phyloP scores from a whole-genome alignment of 2,329 filamentous ascomycete genomes.

The Alternaria metachromatica region DNA sequence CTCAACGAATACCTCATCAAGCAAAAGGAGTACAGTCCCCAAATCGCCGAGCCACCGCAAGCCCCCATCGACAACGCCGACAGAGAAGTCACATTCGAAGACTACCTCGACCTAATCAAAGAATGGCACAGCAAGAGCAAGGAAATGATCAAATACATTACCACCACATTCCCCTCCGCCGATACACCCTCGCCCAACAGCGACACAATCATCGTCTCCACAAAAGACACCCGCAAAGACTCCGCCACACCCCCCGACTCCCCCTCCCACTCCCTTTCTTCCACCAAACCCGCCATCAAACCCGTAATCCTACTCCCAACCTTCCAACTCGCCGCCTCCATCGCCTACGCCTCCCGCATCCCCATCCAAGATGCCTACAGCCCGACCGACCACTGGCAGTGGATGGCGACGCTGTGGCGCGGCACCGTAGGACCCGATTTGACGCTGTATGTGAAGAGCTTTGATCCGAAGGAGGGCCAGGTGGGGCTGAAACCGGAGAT shows the following conservation, averaged over 20 bases:
- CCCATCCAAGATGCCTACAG: slow-evolving; percentile 79
- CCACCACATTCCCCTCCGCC: slow-evolving; percentile 24
- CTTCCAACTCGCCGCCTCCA: slow-evolving; percentile 80
- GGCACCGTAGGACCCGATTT: slow-evolving; percentile 83
- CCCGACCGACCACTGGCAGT: slow-evolving; percentile 93
- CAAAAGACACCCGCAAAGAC: slow-evolving; percentile 20
- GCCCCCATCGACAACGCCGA: slow-evolving; percentile 45
- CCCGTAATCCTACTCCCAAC: slow-evolving; percentile 79
- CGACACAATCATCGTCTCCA: slow-evolving; percentile 10
- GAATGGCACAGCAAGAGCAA: slow-evolving; percentile 78
- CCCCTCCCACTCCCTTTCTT: slow-evolving; percentile 3
- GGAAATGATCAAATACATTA: slow-evolving; percentile 70
- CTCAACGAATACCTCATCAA: slow-evolving; percentile 63
- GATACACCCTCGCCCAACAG: slow-evolving; percentile 14
- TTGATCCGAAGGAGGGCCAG: slow-evolving; percentile 34
- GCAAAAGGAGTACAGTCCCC: slow-evolving; percentile 59
- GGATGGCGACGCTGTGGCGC: slow-evolving; percentile 94
- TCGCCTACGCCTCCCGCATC: slow-evolving; percentile 74
- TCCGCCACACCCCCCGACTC: slow-evolving; percentile 21
- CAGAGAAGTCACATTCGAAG: slow-evolving; percentile 48
- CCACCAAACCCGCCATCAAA: slow-evolving; percentile 41
- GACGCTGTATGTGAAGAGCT: slow-evolving; percentile 68
- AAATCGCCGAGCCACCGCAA: slow-evolving; percentile 58
- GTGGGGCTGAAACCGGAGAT: slow-evolving; percentile 51
- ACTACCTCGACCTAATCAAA: slow-evolving; percentile 72